These are phyloP conservation scores for Bacidia rubella DNA, from an alignment of 495 filamentous ascomycete species.

Conservation along the genomic window DNA sequence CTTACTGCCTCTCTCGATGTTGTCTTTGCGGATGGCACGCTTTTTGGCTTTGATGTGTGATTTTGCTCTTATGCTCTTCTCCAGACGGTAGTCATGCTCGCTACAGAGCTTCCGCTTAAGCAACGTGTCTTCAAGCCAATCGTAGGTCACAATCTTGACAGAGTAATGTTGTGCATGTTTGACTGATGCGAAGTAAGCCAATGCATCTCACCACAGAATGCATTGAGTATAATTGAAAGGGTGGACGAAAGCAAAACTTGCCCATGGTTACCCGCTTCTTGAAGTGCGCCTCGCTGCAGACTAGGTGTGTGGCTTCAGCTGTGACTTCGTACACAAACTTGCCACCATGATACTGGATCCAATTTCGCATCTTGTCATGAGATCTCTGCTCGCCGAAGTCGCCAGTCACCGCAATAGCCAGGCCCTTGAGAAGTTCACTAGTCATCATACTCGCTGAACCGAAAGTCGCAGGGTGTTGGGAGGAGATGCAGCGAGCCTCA, in stretches of 20 bases:
- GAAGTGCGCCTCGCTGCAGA: conserved; percentile 39
- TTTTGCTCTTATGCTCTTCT: conserved; percentile 22
- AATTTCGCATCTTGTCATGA: conserved; percentile 34
- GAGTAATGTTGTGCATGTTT: conserved; percentile 26
- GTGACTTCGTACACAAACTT: conserved; percentile 27
- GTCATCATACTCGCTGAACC: conserved; percentile 5
- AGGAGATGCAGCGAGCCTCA: neutral
- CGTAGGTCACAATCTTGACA: conserved; percentile 42
- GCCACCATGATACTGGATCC: conserved; percentile 43
- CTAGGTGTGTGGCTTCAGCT: conserved; percentile 42
- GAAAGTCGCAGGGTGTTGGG: neutral
- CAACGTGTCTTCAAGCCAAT: conserved; percentile 49
- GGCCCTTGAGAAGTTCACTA: conserved; percentile 16
- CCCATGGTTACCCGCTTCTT: conserved; percentile 31
- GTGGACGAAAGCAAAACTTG: conserved; percentile 20
- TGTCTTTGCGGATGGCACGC: conserved; percentile 16
- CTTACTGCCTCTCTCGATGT: conserved; percentile 24
- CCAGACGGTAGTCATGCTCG: conserved; percentile 34
- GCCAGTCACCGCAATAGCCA: conserved; percentile 28
- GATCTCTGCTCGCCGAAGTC: conserved; percentile 26
- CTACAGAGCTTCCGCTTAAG: conserved; percentile 20
- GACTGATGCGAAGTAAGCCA: conserved; percentile 23
- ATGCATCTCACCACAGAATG: neutral
- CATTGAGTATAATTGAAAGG: too few relatives aligned
- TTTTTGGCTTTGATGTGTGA: conserved; percentile 18